Evolutionary conservation across 2,329 filamentous ascomycete genomes (phyloP).

Genomic region (Beauveria pseudobassiana): DNA sequence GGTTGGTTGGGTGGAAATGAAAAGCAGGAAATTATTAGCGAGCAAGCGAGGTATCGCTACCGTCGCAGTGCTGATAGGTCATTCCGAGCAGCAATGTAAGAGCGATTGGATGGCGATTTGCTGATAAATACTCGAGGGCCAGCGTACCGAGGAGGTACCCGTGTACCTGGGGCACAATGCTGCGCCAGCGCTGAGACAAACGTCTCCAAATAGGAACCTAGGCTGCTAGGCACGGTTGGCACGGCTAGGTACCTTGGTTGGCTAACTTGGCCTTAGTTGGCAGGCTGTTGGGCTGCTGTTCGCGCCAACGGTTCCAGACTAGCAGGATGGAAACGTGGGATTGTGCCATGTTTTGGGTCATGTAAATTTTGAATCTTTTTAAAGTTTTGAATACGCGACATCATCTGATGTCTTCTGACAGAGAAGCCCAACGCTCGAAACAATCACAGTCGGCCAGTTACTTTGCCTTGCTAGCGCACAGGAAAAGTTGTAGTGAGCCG

Average conservation of each 20-base stretch:
- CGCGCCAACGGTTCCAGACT: not conserved
- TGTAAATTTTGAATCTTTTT: not conserved
- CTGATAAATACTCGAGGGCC: no score
- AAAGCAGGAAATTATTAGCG: not conserved
- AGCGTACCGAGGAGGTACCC: no score
- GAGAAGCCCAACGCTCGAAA: not conserved
- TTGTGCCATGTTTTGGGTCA: not conserved
- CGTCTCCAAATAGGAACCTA: no score
- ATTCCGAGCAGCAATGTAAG: no score
- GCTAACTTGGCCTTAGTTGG: no score
- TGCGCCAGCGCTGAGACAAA: not conserved
- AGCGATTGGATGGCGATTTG: no score
- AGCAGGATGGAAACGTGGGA: not conserved
- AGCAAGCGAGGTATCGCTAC: not conserved
- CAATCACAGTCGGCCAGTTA: no score
- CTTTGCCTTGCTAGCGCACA: no score
- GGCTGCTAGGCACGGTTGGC: no score
- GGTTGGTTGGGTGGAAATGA: not conserved
- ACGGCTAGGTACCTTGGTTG: no score
- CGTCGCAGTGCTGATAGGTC: not conserved
- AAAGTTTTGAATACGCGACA: not conserved
- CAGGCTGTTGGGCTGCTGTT: not conserved
- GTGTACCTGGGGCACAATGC: not conserved
- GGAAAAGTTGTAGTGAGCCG: no score
- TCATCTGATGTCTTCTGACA: not conserved